phyloP scores from a whole-genome alignment of 2,329 filamentous ascomycete species.

The Saccharata proteae region DNA sequence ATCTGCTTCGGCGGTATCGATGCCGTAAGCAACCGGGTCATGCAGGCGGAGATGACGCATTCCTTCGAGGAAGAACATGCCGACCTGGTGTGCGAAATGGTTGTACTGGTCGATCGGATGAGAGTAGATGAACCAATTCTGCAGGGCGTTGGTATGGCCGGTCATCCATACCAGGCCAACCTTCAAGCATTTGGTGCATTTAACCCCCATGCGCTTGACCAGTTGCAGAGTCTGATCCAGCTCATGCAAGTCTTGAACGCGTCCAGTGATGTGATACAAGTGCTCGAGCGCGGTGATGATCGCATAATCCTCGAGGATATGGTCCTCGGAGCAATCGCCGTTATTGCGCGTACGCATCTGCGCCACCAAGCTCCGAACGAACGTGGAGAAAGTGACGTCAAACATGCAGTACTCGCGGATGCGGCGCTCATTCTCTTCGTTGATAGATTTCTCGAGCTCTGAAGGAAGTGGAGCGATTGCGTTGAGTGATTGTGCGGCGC shows the following conservation, averaged over 20 bases:
- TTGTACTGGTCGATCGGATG: neutral
- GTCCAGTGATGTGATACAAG: conserved; percentile 62
- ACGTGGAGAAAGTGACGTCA: conserved; percentile 57
- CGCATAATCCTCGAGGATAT: conserved; percentile 35
- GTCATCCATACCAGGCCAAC: conserved; percentile 3
- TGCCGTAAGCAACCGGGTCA: conserved; percentile 3
- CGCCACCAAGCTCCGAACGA: conserved; percentile 51
- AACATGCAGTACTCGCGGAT: conserved; percentile 69
- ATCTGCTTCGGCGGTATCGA: neutral
- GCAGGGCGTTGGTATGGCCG: conserved; percentile 1
- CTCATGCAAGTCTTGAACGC: conserved; percentile 55
- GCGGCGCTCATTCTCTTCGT: conserved; percentile 58
- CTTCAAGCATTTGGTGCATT: conserved; percentile 32
- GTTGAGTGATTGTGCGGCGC: conserved; percentile 29
- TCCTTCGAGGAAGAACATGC: conserved; percentile 1
- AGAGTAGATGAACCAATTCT: conserved; percentile 7
- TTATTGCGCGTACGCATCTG: conserved; percentile 40
- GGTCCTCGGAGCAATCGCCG: conserved; percentile 37
- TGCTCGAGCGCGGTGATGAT: conserved; percentile 50
- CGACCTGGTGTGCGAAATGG: conserved; percentile 1
- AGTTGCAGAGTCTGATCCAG: conserved; percentile 45
- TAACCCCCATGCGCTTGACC: conserved; percentile 41
- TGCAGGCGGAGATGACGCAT: conserved; percentile 2
- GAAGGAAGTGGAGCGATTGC: conserved; percentile 35
- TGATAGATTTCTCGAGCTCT: conserved; percentile 44